Evolutionary conservation across 2,329 filamentous ascomycete species (phyloP).

Genomic region (Hawksworthiomyces lignivorus): DNA sequence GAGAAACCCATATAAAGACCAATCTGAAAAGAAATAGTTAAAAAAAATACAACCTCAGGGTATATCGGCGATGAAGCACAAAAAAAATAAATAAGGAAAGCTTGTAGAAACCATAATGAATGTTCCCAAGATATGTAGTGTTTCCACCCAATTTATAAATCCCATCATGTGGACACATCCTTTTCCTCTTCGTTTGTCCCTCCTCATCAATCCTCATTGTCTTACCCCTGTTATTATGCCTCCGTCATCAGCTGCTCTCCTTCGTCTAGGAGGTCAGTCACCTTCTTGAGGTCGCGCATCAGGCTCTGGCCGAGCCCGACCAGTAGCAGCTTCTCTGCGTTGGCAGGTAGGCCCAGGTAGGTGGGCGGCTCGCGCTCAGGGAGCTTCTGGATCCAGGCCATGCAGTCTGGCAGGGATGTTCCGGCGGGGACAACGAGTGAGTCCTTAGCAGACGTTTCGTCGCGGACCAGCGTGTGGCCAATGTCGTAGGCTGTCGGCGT

Average conservation of each 20-base stretch:
- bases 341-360: constrained; percentile 86
- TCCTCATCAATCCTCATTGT: too few species aligned
- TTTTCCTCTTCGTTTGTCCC: too few species aligned
- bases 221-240: too few species aligned
- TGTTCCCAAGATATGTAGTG: too few species aligned
- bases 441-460: constrained; percentile 49
- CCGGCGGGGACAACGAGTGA: constrained; percentile 69
- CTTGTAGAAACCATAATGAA: too few species aligned
- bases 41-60: too few species aligned
- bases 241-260: constrained; percentile 71
- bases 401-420: constrained; percentile 79
- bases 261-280: constrained; percentile 85
- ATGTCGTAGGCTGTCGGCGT: constrained; percentile 88
- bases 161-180: too few species aligned
- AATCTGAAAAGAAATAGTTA: too few species aligned
- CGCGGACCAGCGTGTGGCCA: constrained; percentile 75
- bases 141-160: too few species aligned
- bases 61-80: background rate
- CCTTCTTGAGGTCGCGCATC: constrained; percentile 74
- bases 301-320: constrained; percentile 81
- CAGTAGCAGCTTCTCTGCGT: constrained; percentile 91
- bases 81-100: background rate
- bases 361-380: constrained; percentile 95
- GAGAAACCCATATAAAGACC: too few species aligned
- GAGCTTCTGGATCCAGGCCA: constrained; percentile 81